A percentile compares a stretch with the other conserved stretches of the same genome.
phyloP scores from a whole-genome alignment of 768 basidiomycete species.

The Leucogyrophana mollusca region DNA sequence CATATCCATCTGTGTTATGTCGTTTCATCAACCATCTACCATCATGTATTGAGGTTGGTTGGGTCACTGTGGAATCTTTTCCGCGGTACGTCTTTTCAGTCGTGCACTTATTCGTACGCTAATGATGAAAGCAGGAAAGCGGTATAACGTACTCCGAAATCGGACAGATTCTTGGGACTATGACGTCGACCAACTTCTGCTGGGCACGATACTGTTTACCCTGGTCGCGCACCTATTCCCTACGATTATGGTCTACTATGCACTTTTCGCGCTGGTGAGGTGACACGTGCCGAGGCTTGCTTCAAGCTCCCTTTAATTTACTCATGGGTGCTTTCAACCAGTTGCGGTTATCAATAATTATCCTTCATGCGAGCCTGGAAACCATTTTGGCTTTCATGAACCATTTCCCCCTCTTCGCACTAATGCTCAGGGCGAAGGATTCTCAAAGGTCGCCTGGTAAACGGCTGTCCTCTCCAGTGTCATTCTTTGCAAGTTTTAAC shows the following conservation, averaged over 20 bases:
- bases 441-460: constrained; percentile 78
- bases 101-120: neutral
- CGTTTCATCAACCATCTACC: constrained; percentile 60
- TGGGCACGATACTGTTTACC: constrained; percentile 89
- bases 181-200: constrained; percentile 90
- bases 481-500: constrained; percentile 27
- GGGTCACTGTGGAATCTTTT: constrained; percentile 87
- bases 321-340: constrained; percentile 19
- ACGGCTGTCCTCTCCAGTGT: constrained; percentile 1
- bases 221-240: constrained; percentile 79
- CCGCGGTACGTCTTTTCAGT: constrained; percentile 52
- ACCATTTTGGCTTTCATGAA: constrained; percentile 79
- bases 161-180: constrained; percentile 92
- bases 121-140: constrained; percentile 59
- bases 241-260: constrained; percentile 84
- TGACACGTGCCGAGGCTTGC: neutral
- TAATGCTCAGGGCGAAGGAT: constrained; percentile 84
- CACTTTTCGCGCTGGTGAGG: constrained; percentile 67
- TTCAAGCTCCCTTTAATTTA: neutral
- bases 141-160: constrained; percentile 81
- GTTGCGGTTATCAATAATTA: constrained; percentile 54
- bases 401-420: constrained; percentile 87
- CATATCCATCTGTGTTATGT: constrained; percentile 75
- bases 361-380: constrained; percentile 61
- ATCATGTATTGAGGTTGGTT: constrained; percentile 52